Percentiles rank a stretch among this genome's conserved stretches.
Evolutionary conservation across 768 basidiomycete genomes (phyloP).

Genomic region (Ramaria rubella): DNA sequence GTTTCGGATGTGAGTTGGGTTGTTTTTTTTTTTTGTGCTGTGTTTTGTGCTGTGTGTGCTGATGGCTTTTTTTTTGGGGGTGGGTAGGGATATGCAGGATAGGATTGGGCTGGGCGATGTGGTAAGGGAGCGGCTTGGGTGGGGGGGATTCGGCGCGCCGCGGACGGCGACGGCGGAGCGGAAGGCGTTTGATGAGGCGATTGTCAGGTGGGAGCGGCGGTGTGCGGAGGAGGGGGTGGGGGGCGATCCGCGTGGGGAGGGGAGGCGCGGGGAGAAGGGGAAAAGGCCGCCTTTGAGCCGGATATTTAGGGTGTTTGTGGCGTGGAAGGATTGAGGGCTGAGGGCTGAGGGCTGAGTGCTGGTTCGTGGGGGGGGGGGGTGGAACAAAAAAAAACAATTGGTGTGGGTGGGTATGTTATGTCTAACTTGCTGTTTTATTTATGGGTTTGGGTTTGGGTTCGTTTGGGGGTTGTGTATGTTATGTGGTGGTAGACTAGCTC

Average conservation of each 20-base stretch:
- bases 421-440: too few species aligned
- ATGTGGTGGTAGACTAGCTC: too few species aligned
- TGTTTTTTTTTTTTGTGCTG: background rate
- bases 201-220: conserved; percentile 47
- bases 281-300: conserved; percentile 35
- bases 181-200: conserved; percentile 50
- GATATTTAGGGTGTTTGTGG: conserved; percentile 47
- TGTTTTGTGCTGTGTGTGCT: background rate
- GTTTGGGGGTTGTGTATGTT: too few species aligned
- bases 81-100: conserved; percentile 57
- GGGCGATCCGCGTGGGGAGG: background rate
- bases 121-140: conserved; percentile 44
- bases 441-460: too few species aligned
- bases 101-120: conserved; percentile 41
- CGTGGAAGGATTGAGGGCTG: conserved; percentile 42
- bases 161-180: conserved; percentile 42
- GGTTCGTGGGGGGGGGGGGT: too few species aligned
- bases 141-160: conserved; percentile 34
- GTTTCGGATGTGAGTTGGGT: conserved; percentile 52
- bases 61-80: background rate
- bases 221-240: conserved; percentile 1
- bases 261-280: background rate
- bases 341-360: too few species aligned
- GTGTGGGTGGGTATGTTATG: too few species aligned
- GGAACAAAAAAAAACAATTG: too few species aligned